These are phyloP conservation scores for Blastomyces emzantsi DNA, from an alignment of 2,329 filamentous ascomycete species.

Conservation along the genomic window DNA sequence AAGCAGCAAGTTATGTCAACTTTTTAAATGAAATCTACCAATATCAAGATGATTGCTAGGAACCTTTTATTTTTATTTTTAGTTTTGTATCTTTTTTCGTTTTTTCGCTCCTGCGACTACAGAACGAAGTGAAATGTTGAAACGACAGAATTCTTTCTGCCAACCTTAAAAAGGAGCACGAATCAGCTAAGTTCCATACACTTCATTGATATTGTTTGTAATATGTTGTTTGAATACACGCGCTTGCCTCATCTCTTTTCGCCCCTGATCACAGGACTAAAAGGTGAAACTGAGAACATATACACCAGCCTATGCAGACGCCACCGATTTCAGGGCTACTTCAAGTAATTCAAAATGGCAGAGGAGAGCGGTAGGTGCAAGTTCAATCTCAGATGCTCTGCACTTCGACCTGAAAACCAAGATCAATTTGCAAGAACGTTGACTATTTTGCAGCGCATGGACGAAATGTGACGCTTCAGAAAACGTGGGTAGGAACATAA, in stretches of 20 bases:
- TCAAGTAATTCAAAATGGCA: background rate
- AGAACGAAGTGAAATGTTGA: too few relatives aligned
- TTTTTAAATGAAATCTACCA: background rate
- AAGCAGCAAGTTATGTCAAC: background rate
- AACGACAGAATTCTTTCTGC: background rate
- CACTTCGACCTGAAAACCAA: too few relatives aligned
- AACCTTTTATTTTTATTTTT: background rate
- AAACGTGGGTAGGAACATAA: too few relatives aligned
- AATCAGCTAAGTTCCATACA: background rate
- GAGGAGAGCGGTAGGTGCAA: background rate
- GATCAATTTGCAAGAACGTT: too few relatives aligned
- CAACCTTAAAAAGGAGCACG: background rate
- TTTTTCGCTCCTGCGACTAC: too few relatives aligned
- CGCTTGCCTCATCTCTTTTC: background rate
- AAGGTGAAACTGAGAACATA: background rate
- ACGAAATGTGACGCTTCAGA: too few relatives aligned
- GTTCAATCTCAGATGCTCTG: background rate
- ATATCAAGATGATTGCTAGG: background rate
- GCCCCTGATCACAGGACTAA: background rate
- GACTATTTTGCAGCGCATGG: too few relatives aligned
- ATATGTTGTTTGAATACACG: background rate
- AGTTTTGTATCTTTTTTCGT: too few relatives aligned
- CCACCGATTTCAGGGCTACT: background rate
- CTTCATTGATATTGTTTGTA: background rate
- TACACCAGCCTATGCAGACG: background rate